Conservation (phyloP, 2,329 filamentous ascomycete genomes). For the Colletotrichum sojae region DNA sequence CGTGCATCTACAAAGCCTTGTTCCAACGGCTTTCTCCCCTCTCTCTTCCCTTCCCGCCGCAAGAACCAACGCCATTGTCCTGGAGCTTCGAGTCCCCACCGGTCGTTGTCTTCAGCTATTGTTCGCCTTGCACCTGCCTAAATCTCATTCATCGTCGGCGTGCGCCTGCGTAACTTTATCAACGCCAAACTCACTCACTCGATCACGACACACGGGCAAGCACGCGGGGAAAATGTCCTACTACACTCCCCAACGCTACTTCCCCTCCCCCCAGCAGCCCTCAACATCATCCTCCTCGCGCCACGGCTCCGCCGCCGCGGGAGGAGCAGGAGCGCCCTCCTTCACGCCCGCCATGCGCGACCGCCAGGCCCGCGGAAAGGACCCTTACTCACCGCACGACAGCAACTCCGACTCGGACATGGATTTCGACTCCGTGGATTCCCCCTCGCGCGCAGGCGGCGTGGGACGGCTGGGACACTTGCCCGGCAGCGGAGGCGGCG, state of each 20-base stretch:
- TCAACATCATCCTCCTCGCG: slow-evolving; percentile 28
- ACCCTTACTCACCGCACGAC: slow-evolving; percentile 60
- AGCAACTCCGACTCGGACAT: slow-evolving; percentile 51
- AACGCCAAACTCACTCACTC: background rate
- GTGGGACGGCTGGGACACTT: slow-evolving; percentile 26
- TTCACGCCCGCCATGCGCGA: slow-evolving; percentile 70
- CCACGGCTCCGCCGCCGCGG: slow-evolving; percentile 48
- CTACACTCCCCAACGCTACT: slow-evolving; percentile 37
- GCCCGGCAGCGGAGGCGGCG: slow-evolving; percentile 1
- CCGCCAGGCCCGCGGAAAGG: slow-evolving; percentile 71
- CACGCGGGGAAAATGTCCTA: background rate
- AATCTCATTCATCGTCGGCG: too few species aligned
- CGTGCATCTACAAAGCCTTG: slow-evolving; percentile 21
- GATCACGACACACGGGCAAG: background rate
- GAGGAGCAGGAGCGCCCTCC: slow-evolving; percentile 42
- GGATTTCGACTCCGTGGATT: slow-evolving; percentile 32
- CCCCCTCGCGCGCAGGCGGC: slow-evolving; percentile 24
- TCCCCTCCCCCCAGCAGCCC: slow-evolving; percentile 24
- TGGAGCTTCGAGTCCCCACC: too few species aligned
- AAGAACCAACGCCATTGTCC: too few species aligned
- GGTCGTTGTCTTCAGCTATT: too few species aligned
- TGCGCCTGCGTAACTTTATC: background rate
- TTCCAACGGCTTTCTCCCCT: background rate
- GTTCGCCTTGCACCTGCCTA: background rate
- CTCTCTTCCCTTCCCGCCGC: background rate